Percentiles rank a stretch among this genome's conserved stretches.
Conservation (phyloP, 257 asterid genomes). For the Solanum chmielewskii region DNA sequence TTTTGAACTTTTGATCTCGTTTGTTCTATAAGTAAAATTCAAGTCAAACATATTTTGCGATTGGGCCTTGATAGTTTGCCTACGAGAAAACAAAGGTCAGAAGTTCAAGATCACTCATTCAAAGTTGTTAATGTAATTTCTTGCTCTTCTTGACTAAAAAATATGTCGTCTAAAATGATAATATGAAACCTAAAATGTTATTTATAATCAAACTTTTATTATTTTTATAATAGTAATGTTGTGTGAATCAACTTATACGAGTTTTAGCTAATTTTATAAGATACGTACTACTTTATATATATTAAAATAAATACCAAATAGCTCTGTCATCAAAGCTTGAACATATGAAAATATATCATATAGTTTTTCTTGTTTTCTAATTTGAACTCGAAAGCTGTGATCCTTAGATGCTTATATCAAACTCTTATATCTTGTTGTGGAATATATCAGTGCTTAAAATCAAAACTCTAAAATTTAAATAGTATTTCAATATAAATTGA, state of each 20-base stretch:
- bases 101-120: not conserved
- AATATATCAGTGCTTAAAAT: not conserved
- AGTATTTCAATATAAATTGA: not conserved
- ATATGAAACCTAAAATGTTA: not conserved
- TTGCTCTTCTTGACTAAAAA: not conserved
- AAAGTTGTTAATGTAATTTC: not conserved
- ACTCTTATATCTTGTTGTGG: not conserved
- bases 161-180: not conserved
- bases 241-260: not conserved
- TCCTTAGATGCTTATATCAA: not conserved
- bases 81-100: not conserved
- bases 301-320: not conserved
- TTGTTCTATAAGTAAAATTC: not conserved
- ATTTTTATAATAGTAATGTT: not conserved
- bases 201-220: not conserved
- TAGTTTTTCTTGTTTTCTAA: not conserved
- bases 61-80: not conserved
- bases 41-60: not conserved
- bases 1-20: not conserved
- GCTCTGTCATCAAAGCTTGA: not conserved
- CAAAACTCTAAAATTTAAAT: too few relatives aligned
- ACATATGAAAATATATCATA: not conserved
- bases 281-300: not conserved
- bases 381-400: not conserved
- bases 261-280: not conserved